Percentiles rank a stretch among this genome's conserved stretches.
Evolutionary conservation across 1,284 basidiomycete species (phyloP).

Genomic region (Mrakiaceae sp.): DNA sequence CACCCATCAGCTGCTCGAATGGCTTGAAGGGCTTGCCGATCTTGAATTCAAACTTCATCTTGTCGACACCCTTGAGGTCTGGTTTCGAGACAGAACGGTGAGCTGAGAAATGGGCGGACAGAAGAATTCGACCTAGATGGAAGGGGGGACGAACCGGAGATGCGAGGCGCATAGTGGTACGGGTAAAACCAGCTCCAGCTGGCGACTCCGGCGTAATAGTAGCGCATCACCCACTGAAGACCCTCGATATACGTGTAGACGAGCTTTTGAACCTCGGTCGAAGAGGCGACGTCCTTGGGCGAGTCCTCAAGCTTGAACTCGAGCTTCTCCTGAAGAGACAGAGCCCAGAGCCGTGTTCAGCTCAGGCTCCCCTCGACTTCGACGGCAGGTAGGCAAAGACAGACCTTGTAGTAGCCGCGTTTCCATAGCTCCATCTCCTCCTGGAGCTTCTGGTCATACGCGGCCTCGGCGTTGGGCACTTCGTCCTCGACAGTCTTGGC

Average conservation of each 20-base stretch:
- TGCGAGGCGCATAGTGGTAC: conserved; percentile 92
- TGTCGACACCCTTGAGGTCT: conserved; percentile 67
- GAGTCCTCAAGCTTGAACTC: conserved; percentile 58
- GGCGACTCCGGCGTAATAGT: conserved; percentile 93
- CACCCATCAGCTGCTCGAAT: conserved; percentile 97
- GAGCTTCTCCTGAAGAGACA: conserved; percentile 55
- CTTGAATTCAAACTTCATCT: conserved; percentile 74
- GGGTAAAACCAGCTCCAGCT: conserved; percentile 99
- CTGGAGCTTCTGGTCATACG: conserved; percentile 58
- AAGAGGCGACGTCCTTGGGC: conserved; percentile 23
- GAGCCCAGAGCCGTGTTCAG: background rate
- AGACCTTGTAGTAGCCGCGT: conserved; percentile 71
- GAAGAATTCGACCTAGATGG: background rate
- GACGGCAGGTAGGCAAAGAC: conserved; percentile 21
- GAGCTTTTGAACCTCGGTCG: conserved; percentile 54
- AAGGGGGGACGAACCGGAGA: conserved; percentile 53
- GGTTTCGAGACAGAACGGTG: background rate
- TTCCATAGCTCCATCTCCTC: conserved; percentile 92
- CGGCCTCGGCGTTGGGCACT: conserved; percentile 59
- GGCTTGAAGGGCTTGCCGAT: conserved; percentile 85
- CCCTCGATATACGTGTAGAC: conserved; percentile 82
- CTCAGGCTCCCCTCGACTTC: conserved; percentile 2
- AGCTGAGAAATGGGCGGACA: conserved; percentile 5
- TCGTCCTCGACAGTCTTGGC: conserved; percentile 59
- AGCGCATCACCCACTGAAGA: conserved; percentile 97